These are phyloP conservation scores for Allium sativum DNA, from an alignment of 106 monocot genomes.

Conservation along the genomic window DNA sequence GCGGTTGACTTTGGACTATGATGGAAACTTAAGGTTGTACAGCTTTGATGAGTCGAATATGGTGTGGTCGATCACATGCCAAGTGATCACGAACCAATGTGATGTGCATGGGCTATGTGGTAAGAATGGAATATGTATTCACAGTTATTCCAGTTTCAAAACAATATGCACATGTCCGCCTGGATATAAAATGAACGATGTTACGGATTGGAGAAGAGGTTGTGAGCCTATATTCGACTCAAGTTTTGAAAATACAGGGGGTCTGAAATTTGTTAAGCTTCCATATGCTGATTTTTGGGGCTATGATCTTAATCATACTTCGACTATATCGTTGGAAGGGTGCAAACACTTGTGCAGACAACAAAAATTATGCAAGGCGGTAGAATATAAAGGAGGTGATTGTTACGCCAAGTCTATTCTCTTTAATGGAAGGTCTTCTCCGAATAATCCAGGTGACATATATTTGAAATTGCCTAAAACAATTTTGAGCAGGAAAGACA, in stretches of 20 bases:
- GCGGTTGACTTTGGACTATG: conserved; percentile 28
- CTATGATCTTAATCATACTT: conserved; percentile 23
- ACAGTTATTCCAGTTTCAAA: neutral
- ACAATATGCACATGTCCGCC: conserved; percentile 32
- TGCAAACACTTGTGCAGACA: conserved; percentile 30
- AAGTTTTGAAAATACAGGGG: neutral
- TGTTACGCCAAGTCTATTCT: conserved; percentile 37
- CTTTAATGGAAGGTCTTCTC: conserved; percentile 29
- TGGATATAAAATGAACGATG: conserved; percentile 25
- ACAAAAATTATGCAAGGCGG: neutral
- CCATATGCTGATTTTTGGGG: conserved; percentile 38
- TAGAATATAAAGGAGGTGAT: conserved; percentile 9
- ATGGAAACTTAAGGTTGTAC: conserved; percentile 27
- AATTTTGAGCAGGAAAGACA: neutral
- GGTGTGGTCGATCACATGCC: conserved; percentile 30
- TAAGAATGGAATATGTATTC: conserved; percentile 39
- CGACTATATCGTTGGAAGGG: neutral
- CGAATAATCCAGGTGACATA: conserved; percentile 5
- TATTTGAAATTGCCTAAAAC: conserved; percentile 31
- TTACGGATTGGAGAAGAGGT: conserved; percentile 44
- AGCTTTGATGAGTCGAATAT: conserved; percentile 23
- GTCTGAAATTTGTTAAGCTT: conserved; percentile 17
- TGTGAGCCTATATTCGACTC: conserved; percentile 26
- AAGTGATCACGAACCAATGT: conserved; percentile 15
- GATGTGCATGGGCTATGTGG: conserved; percentile 41